These are phyloP conservation scores for Omphalea diandra DNA, from an alignment of 441 rosid genomes.

Conservation along the genomic window DNA sequence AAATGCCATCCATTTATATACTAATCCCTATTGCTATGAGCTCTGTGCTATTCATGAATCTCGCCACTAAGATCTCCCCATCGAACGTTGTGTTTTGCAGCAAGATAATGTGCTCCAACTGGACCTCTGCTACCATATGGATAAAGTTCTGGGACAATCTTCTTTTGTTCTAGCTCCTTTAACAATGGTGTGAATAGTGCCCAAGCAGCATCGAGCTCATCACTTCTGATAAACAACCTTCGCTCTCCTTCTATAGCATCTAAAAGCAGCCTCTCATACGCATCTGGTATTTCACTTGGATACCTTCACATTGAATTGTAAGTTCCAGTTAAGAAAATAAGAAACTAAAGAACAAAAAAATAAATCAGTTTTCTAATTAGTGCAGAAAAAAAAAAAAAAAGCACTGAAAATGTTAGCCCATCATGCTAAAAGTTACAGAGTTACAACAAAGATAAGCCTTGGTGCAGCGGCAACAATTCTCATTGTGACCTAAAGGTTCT, in stretches of 20 bases:
- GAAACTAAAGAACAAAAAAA: neutral
- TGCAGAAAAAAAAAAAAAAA: neutral
- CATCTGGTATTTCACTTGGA: conserved; percentile 77
- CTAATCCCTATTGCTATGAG: too few relatives aligned
- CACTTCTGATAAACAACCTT: conserved; percentile 83
- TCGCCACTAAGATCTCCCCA: conserved; percentile 82
- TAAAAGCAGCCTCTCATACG: conserved; percentile 85
- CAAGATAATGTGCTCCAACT: conserved; percentile 86
- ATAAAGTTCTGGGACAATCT: conserved; percentile 74
- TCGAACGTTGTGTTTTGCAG: conserved; percentile 81
- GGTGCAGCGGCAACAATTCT: neutral
- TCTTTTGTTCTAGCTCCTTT: conserved; percentile 68
- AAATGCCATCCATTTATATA: too few relatives aligned
- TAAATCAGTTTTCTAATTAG: too few relatives aligned
- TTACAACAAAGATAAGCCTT: neutral
- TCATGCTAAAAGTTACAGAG: neutral
- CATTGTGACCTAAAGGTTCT: neutral
- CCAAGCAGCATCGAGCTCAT: conserved; percentile 97
- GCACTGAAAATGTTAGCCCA: neutral
- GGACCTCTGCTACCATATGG: conserved; percentile 95
- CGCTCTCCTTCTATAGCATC: conserved; percentile 92
- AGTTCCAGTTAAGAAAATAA: neutral
- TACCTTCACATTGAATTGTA: conserved; percentile 43
- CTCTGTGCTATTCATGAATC: conserved; percentile 28
- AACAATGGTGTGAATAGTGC: conserved; percentile 73